Evolutionary conservation across 805 yeast genomes (phyloP), one percentile per base, ranked within the genome.

Genomic region (Candida sonorensis): DNA sequence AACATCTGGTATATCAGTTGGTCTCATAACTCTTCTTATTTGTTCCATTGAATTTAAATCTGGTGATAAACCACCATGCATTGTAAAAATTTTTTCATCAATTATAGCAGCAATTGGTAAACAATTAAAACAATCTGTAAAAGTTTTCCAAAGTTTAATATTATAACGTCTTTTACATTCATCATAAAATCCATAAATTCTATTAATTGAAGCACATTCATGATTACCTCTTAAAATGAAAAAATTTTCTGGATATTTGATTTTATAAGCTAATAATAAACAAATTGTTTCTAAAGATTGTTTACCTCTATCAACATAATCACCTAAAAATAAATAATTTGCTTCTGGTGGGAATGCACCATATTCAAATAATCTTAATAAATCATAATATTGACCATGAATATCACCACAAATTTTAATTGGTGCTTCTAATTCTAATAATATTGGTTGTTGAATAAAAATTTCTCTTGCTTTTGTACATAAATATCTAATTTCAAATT

Each of bases 301-400:
- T 59, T 88, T 87, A 55, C 98, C 98, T 71, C 98, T 81, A 68
- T 90, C 98, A 46, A 90, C 98, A 57, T 90, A 90, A 69, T 90
- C 98, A 46, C 98, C 98, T 38, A 90, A 65, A 57, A 90, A 90
- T 51, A 90, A 68, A 66, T 90, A 90, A 67, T 90, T 90, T 13
- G 97, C 94, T 61, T 92, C 97, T 10, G 98, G 98, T 2, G 98
- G 98, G 71, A 92, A 90, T 3, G 97, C 98, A 51, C 98, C 97
- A 56, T 90, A 90, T 67, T 92, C 97, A 53, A 90, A 90, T 50
- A 90, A 74, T 62, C 98, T 81, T 58, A 90, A 72, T 51, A 90
- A 75, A 62, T 90, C 98, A 57, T 90, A 90, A 64, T 92, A 90
- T 65, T 90, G 98, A 36, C n/a, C n/a, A n/a, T n/a, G n/a, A n/a